A percentile compares a stretch with the other conserved stretches of the same genome.
These are phyloP conservation scores for Nigrospora osmanthi DNA, from an alignment of 2,329 filamentous ascomycete genomes.

Conservation along the genomic window DNA sequence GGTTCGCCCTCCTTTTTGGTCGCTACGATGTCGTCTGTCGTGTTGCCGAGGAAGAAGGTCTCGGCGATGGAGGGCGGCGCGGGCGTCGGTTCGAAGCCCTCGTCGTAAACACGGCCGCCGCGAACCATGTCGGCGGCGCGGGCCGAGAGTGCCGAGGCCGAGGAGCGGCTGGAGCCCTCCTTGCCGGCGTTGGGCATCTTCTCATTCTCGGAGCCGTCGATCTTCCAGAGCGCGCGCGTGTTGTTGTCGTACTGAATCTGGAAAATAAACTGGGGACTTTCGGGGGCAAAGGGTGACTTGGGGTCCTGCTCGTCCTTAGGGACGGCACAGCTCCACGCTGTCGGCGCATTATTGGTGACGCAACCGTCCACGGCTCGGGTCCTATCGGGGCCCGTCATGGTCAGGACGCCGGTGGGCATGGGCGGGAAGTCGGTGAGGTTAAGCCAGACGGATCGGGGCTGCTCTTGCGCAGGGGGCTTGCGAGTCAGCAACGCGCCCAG, in stretches of 20 bases:
- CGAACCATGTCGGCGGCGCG: constrained; percentile 7
- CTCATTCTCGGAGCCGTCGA: constrained; percentile 16
- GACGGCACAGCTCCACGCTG: constrained; percentile 79
- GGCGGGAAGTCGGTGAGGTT: constrained; percentile 82
- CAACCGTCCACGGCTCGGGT: constrained; percentile 59
- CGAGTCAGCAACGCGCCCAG: constrained; percentile 50
- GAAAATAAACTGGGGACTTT: constrained; percentile 72
- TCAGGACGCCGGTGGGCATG: constrained; percentile 76
- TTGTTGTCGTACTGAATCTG: constrained; percentile 67
- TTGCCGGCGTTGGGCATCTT: not conserved
- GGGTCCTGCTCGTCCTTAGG: constrained; percentile 68
- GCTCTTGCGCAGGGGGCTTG: constrained; percentile 17
- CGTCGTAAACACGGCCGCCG: constrained; percentile 12
- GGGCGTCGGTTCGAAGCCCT: constrained; percentile 42
- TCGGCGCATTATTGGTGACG: constrained; percentile 50
- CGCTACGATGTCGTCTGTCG: constrained; percentile 65
- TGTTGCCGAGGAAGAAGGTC: constrained; percentile 75
- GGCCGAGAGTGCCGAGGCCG: constrained; percentile 4
- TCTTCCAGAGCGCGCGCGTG: constrained; percentile 42
- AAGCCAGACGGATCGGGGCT: constrained; percentile 54
- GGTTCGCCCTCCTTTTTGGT: constrained; percentile 71
- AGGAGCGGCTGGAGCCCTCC: not conserved
- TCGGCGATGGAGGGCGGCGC: constrained; percentile 57
- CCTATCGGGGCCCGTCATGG: constrained; percentile 66
- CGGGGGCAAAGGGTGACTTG: constrained; percentile 53